Evolutionary conservation across 805 yeast species (phyloP), one percentile per base, ranked within the genome.

Genomic region (Lipomyces sp.): DNA sequence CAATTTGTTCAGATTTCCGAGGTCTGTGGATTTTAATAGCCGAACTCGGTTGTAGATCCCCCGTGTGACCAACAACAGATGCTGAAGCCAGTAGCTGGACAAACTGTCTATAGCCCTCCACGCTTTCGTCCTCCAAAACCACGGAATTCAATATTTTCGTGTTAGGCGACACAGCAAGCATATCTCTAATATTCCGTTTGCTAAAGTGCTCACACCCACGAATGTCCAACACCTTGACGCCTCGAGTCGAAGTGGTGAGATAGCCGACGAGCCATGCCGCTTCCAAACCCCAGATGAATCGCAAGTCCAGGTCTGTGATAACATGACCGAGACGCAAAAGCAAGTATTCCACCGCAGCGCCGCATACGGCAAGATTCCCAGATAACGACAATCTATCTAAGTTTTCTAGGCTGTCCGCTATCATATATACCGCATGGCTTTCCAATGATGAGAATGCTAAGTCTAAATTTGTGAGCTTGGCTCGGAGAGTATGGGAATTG

Each of bases 201-300:
- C 56, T 62, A 50, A 62, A 45, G n/a, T 56, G 64, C 30, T 62
- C 64, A 48, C 64, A 62, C 15, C 64, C 64, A 13, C 64, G 60
- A 15, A 62, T 32, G 18, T 62, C 64, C n/a, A 62, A 32, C 1
- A 48, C 15, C 35, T 62, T 11, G n/a, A 62, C 33, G 18, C 29
- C 57, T n/a, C 34, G 37, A 4, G 13, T 35, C 35, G 45, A 24
- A 7, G 29, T 8, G 4, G 18, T 13, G 15, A 60, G 11, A 37
- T 30, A 60, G 13, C 11, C 45, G 60, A 60, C 15, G 24, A 60
- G 7, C 63, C 63, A 60, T 15, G n/a, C 18, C 24, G 64, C 50
- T 45, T 53, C 56, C 15, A 62, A 11, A 6, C 60, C 64, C 60
- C 60, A 62, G n/a, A 62, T 33, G 39, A 62, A 62, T 15, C 64